These are phyloP conservation scores for Clarireedia paspali DNA, from an alignment of 2,329 filamentous ascomycete species.

Conservation along the genomic window DNA sequence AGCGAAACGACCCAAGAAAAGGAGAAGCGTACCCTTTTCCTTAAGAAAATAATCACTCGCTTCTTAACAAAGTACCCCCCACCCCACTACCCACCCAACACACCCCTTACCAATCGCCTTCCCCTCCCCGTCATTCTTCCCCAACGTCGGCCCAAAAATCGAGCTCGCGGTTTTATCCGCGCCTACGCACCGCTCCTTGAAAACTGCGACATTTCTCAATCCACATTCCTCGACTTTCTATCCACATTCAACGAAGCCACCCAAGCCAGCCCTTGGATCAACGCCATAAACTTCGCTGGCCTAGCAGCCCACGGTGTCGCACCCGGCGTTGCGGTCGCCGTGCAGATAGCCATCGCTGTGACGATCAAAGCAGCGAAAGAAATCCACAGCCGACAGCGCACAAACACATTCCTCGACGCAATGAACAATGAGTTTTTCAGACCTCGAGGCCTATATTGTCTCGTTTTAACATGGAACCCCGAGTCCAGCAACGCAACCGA, in stretches of 20 bases:
- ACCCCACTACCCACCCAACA: not conserved
- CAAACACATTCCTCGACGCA: conserved; percentile 45
- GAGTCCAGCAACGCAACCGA: conserved; percentile 8
- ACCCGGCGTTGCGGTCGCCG: conserved; percentile 33
- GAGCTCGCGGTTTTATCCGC: conserved; percentile 41
- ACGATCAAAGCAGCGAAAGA: conserved; percentile 35
- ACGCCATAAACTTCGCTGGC: conserved; percentile 35
- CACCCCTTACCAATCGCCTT: conserved; percentile 13
- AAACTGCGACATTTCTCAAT: conserved; percentile 38
- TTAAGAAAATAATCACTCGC: not conserved
- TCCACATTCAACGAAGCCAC: conserved; percentile 38
- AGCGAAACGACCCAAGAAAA: not conserved
- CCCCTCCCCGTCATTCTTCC: conserved; percentile 43
- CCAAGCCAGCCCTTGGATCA: conserved; percentile 32
- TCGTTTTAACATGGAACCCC: conserved; percentile 47
- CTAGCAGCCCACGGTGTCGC: conserved; percentile 31
- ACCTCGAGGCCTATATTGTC: conserved; percentile 45
- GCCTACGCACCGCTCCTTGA: conserved; percentile 43
- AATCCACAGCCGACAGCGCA: conserved; percentile 16
- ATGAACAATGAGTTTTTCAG: conserved; percentile 50
- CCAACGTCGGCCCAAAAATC: conserved; percentile 41
- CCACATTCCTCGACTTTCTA: conserved; percentile 41
- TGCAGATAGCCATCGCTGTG: conserved; percentile 37
- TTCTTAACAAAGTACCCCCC: not conserved
- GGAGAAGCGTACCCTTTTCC: not conserved